A percentile compares a stretch with the other conserved stretches of the same genome.
Conservation (phyloP, 208 protist genomes). For the Trypanosoma melophagium region DNA sequence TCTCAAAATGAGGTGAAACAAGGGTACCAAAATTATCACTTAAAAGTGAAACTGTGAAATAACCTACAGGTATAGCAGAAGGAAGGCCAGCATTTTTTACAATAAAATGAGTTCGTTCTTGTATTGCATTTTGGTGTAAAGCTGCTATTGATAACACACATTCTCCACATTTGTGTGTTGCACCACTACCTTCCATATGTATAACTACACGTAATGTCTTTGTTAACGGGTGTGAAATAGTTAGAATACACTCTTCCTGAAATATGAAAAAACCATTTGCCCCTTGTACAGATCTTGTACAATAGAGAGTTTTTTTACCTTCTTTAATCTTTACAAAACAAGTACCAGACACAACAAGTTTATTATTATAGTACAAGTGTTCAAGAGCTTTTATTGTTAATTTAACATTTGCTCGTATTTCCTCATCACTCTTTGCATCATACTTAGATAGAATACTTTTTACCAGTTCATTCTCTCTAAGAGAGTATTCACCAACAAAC, state of each 20-base stretch:
- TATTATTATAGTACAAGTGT: conserved; percentile 45
- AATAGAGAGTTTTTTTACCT: conserved; percentile 35
- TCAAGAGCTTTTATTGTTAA: conserved; percentile 48
- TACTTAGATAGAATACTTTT: conserved; percentile 6
- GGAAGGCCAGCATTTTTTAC: conserved; percentile 41
- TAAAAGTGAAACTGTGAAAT: conserved; percentile 58
- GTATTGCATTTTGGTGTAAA: conserved; percentile 46
- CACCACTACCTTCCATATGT: conserved; percentile 41
- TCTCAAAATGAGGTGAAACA: conserved; percentile 29
- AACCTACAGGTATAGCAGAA: conserved; percentile 48
- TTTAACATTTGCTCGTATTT: conserved; percentile 30
- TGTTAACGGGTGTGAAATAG: conserved; percentile 44
- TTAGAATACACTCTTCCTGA: conserved; percentile 40
- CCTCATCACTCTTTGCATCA: neutral
- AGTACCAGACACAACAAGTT: conserved; percentile 36
- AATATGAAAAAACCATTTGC: conserved; percentile 50
- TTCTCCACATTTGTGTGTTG: conserved; percentile 40
- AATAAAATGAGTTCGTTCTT: conserved; percentile 67
- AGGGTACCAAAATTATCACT: conserved; percentile 53
- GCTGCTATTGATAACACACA: conserved; percentile 63
- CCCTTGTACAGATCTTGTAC: conserved; percentile 35
- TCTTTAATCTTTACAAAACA: conserved; percentile 66
- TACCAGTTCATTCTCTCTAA: conserved; percentile 43
- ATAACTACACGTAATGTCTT: conserved; percentile 52
- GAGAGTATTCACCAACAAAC: conserved; percentile 69